phyloP scores from a whole-genome alignment of 2,329 filamentous ascomycete genomes.

The Elsinoe ampelina region DNA sequence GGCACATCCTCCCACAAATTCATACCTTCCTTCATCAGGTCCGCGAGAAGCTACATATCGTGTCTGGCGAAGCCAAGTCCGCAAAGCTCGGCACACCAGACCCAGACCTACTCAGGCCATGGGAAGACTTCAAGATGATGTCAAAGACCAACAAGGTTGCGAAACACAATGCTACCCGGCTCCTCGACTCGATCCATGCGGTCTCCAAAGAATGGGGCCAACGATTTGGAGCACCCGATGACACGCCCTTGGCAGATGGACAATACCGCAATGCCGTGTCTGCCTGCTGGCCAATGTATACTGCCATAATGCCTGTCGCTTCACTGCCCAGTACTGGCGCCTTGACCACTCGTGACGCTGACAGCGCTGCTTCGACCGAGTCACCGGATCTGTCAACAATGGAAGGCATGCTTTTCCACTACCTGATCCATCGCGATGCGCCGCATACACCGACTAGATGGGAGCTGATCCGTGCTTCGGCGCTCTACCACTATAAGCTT shows the following conservation, averaged over 20 bases:
- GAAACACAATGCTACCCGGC: not conserved
- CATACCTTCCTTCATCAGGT: constrained; percentile 17
- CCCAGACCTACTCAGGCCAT: constrained; percentile 13
- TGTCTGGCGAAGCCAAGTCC: not conserved
- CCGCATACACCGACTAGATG: constrained; percentile 24
- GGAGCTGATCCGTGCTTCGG: constrained; percentile 39
- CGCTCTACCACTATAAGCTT: no score
- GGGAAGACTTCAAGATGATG: constrained; percentile 6
- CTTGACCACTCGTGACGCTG: no score
- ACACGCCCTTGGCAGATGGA: no score
- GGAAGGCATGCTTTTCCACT: not conserved
- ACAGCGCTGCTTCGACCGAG: no score
- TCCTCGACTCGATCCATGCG: constrained; percentile 13
- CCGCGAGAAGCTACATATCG: not conserved
- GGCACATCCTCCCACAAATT: constrained; percentile 21
- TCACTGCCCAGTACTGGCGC: no score
- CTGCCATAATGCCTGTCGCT: no score
- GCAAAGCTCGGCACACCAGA: not conserved
- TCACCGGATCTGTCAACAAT: not conserved
- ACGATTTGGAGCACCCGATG: no score
- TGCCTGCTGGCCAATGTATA: no score
- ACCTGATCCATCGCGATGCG: constrained; percentile 19
- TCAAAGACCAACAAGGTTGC: not conserved
- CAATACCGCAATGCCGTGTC: no score
- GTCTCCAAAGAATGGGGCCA: not conserved